Evolutionary conservation across 345 rosid species (phyloP), one percentile per base, ranked within the genome.

Genomic region (Cardiospermum halicacabum): DNA sequence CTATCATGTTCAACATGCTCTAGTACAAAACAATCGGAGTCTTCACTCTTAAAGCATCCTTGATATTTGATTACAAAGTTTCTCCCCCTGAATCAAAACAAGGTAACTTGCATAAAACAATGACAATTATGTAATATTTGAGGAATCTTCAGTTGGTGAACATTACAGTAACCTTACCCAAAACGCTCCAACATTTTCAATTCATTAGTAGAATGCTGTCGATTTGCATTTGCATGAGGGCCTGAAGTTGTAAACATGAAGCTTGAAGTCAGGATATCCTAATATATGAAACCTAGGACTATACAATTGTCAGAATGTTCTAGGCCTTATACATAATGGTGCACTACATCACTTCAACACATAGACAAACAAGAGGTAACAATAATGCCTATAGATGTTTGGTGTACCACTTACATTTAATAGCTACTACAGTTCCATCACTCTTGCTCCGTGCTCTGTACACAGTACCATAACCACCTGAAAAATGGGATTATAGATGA

Each of bases 381-480:
- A 15, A 21, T 43, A n/a, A 31, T 59, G 45, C 12, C 18, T 16
- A 7, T 16, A 24, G 56, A 34, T 62, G 21, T 49, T 67, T 73
- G 19, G 28, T 66, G 21, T 58, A 67, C 69, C 24, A 47, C 89
- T 49, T 84, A 94, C 99, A 89, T 84, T 94, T 94, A 72, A 94
- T 91, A 67, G 99, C 99, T 72, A 94, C 87, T 9, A 73, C 64
- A 39, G 66, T 71, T 59, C 93, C 96, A 72, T 91, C 96, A 65
- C 13, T 64, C 75, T 82, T 87, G 74, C 88, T 89, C 45, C 73
- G 64, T 43, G 96, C 97, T 70, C 87, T 83, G 68, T 89, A 94
- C 55, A 94, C 99, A 71, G 75, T 83, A 53, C 99, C 99, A 69
- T 91, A 91, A 59, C 99, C 99, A 60, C 99, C 99, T 94, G 79